Base-by-base conservation (phyloP, 768 basidiomycete genomes). In the Russula ochroleuca region DNA sequence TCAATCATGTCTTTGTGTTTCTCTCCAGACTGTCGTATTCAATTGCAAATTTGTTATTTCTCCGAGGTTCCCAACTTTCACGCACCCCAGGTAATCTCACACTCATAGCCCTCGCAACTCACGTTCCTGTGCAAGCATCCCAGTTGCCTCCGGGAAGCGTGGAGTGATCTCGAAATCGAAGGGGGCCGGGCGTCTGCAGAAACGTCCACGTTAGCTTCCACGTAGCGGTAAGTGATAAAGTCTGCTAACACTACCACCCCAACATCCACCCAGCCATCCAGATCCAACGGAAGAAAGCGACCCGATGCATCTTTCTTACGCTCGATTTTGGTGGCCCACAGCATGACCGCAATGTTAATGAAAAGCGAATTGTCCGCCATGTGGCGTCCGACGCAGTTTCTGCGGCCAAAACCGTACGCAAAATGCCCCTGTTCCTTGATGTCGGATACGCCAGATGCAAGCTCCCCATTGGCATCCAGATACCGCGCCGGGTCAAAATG, bases 171-270 rank as follows among this genome's bases (percentile, higher is more conserved):
- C 49, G 13, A 31, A 49, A 49, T 56, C 49, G 54, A 65, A 65
- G 2, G 64, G 61, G 17, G 38, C 33, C 17, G 64, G 64, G 17
- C 61, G 48, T 25, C 64, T 65, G 48, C n/a, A 40, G 35, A 10
- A 50, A 13, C 33, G 5, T n/a, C 9, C 1, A 38, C 3, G 37
- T 61, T 35, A 62, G 17, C 47, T 4, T 40, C 59, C 21, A n/a
- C 17, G 17, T 6, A 11, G 28, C 13, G 8, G 40, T 25, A 23
- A 15, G 15, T 47, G 40, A 28, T 28, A 5, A 41, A 33, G 21
- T 21, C 10, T 35, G 10, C 35, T 35, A 35, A 35, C 35, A 35
- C 35, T 3, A 35, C 35, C 8, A 35, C 8, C 35, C 35, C 35
- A 35, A 7, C 35, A 35, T 35, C 35, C 10, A 8, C 35, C 35